Base-by-base conservation (phyloP, 306 rosid genomes). In the Crataegus laevigata region DNA sequence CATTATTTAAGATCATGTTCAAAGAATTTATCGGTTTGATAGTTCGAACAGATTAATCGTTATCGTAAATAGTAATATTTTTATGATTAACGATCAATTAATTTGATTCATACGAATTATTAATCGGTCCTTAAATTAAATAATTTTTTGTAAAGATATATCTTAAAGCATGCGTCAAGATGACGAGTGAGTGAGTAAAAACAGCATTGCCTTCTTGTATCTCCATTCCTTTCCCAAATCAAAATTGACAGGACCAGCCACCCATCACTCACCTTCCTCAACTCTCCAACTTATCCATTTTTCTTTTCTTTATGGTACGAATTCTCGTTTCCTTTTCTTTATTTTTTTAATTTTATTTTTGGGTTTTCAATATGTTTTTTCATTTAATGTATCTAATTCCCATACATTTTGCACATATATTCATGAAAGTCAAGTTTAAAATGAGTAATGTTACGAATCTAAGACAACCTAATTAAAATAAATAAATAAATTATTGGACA, bases 211-310 rank as follows among this genome's bases (percentile, higher is more conserved):
- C n/a, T 11, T 18, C 68, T 26, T 24, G n/a, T 76, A 19, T 59
- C 34, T 52, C 72, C 72, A n/a, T 73, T 67, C 75, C 78, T 51
- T 13, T 14, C 29, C 38, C 65, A 34, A 66, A 71, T 78, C 78
- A 72, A 72, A 81, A 50, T 77, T 58, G 51, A 68, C 69, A 17
- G 51, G 75, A 69, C 80, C 4, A 29, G 75, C 68, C 74, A 78
- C 30, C 73, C 50, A 19, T 50, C 68, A 11, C 74, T 54, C 68
- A 55, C 51, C 73, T 14, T 25, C 66, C 63, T 38, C 19, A 40
- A 66, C 73, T 63, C 57, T 28, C 29, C 32, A 10, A 7, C 63
- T 58, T 25, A n/a, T 11, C 6, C 32, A 6, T 12, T 24, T 24
- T 14, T 10, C 32, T 6, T 63, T 29, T 28, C 21, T 26, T 60